Percentiles rank a stretch among this genome's conserved stretches.
Evolutionary conservation across 208 protist genomes (phyloP).

Genomic region (Leishmania aethiopica): DNA sequence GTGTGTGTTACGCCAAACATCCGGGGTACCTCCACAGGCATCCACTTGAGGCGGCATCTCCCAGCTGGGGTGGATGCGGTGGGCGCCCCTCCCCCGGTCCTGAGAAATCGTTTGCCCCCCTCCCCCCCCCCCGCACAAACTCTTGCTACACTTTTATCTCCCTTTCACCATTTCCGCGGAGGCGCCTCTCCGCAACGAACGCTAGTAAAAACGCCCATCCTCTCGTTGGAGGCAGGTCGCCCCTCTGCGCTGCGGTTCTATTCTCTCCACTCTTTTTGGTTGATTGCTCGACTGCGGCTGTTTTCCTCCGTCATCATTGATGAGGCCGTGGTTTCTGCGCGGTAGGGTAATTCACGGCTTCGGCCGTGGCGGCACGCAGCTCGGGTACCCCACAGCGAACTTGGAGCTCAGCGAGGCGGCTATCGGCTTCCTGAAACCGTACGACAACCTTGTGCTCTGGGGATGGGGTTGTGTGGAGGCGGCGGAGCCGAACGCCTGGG

Average conservation of each 20-base stretch:
- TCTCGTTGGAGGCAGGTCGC: not conserved
- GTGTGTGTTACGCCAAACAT: not conserved
- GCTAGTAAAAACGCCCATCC: not conserved
- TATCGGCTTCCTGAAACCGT: slow-evolving; percentile 45
- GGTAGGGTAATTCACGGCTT: slow-evolving; percentile 86
- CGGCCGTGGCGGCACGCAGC: slow-evolving; percentile 81
- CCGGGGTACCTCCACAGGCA: not conserved
- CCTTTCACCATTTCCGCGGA: not conserved
- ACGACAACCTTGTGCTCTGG: slow-evolving; percentile 77
- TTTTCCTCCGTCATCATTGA: not conserved
- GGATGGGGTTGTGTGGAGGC: slow-evolving; percentile 80
- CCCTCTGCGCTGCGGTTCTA: not conserved
- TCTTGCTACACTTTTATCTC: too few species aligned
- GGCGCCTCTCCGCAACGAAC: not conserved
- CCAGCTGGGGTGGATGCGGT: not conserved
- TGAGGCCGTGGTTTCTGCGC: slow-evolving; percentile 62
- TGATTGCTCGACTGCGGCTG: too few species aligned
- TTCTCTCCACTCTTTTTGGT: not conserved
- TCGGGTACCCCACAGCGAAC: slow-evolving; percentile 92
- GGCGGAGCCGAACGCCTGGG: slow-evolving; percentile 1
- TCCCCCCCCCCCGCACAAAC: too few species aligned
- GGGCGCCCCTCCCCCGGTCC: too few species aligned
- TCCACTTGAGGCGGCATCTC: not conserved
- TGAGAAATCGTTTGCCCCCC: not conserved
- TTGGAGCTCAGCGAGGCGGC: slow-evolving; percentile 55